Conservation (phyloP, 306 rosid genomes). For the Cucurbita argyrosperma region DNA sequence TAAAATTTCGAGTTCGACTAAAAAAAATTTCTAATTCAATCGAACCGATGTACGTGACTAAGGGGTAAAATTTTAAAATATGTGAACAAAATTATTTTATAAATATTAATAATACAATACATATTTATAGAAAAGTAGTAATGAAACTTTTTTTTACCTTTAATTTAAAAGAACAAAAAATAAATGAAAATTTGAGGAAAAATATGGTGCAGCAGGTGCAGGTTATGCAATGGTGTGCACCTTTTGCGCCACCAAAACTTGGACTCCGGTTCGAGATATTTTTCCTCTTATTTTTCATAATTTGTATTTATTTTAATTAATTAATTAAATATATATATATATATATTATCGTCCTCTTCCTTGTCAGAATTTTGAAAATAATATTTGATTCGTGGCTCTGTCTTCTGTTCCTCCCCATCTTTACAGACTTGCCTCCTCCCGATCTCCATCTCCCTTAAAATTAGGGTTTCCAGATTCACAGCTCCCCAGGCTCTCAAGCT, state of each 20-base stretch:
- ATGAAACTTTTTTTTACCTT: not conserved
- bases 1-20: no score
- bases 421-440: conserved; percentile 44
- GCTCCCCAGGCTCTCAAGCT: conserved; percentile 5
- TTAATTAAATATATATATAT: not conserved
- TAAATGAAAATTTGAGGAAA: not conserved
- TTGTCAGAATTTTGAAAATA: conserved; percentile 9
- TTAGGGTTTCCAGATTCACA: conserved; percentile 63
- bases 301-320: not conserved
- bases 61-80: no score
- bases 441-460: conserved; percentile 38
- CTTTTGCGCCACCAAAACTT: conserved; percentile 3
- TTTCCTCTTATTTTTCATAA: not conserved
- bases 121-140: not conserved
- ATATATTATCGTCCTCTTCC: not conserved
- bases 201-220: not conserved
- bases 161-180: not conserved
- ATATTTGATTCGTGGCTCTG: conserved; percentile 3
- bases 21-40: no score
- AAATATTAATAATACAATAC: not conserved
- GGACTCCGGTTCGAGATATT: not conserved
- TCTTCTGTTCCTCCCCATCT: conserved; percentile 32
- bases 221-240: not conserved
- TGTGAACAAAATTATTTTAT: no score
- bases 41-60: no score